These are phyloP conservation scores for Erodium moschatum DNA, from an alignment of 441 rosid genomes.

Conservation along the genomic window DNA sequence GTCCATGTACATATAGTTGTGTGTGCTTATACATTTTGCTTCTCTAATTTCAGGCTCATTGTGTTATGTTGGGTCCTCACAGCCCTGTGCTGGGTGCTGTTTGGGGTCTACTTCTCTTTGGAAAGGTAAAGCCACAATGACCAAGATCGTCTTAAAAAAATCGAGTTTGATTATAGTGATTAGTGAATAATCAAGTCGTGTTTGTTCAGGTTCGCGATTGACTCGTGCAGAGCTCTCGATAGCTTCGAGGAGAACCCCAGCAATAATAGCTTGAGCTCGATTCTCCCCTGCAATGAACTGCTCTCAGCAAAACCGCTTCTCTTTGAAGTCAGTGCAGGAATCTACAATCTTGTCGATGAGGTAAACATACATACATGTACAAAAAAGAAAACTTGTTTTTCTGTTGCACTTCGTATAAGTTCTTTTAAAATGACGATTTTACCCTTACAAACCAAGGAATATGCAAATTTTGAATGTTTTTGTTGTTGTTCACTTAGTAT, in stretches of 20 bases:
- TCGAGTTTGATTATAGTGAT: neutral
- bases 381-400: too few species aligned
- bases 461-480: too few species aligned
- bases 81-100: conserved; percentile 49
- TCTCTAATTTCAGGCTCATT: conserved; percentile 36
- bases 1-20: too few species aligned
- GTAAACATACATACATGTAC: conserved; percentile 26
- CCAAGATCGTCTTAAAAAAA: neutral
- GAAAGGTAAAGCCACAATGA: conserved; percentile 35
- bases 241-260: conserved; percentile 45
- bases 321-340: conserved; percentile 36
- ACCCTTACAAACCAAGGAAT: too few species aligned
- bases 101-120: conserved; percentile 53
- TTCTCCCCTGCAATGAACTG: conserved; percentile 53
- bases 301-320: conserved; percentile 37
- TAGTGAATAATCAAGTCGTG: neutral
- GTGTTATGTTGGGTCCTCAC: conserved; percentile 52
- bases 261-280: conserved; percentile 53
- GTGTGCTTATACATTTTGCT: too few species aligned
- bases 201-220: conserved; percentile 44
- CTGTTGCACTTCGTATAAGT: too few species aligned
- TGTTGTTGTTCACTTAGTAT: too few species aligned
- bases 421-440: too few species aligned
- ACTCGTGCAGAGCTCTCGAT: conserved; percentile 48
- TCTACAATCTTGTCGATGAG: conserved; percentile 45